Evolutionary conservation across 345 rosid genomes (phyloP).

Genomic region (Triadica sebifera): DNA sequence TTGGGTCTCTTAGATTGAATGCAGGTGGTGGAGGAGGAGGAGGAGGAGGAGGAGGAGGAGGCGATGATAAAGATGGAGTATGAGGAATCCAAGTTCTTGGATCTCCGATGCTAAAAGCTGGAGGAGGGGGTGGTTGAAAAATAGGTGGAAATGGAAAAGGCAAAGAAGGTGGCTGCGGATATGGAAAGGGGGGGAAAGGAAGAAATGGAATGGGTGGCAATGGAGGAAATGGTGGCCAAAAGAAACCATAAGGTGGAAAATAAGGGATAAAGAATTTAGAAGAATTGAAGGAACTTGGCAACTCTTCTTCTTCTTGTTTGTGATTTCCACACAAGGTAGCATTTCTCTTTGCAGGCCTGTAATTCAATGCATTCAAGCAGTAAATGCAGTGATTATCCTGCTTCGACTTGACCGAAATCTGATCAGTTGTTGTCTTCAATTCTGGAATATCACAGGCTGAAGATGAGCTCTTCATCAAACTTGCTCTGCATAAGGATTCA

Average conservation of each 20-base stretch:
- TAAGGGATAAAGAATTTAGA: constrained; percentile 63
- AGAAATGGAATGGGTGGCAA: constrained; percentile 22
- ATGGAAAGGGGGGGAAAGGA: constrained; percentile 8
- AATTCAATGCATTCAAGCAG: constrained; percentile 73
- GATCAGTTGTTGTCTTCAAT: constrained; percentile 48
- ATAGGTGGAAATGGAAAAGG: constrained; percentile 37
- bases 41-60: too few species aligned
- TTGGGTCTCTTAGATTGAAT: constrained; percentile 37
- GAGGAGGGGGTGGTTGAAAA: constrained; percentile 45
- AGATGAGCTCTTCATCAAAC: constrained; percentile 42
- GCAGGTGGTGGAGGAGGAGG: constrained; percentile 40
- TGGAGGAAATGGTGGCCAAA: constrained; percentile 44
- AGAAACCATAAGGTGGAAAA: constrained; percentile 51
- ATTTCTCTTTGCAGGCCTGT: constrained; percentile 56
- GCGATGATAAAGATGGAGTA: constrained; percentile 37
- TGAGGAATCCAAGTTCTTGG: constrained; percentile 70
- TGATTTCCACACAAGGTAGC: constrained; percentile 45
- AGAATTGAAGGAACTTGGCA: constrained; percentile 32
- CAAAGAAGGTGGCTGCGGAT: constrained; percentile 13
- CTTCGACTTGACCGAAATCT: constrained; percentile 70
- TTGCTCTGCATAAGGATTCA: constrained; percentile 53
- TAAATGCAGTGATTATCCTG: constrained; percentile 76
- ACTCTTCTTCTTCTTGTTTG: constrained; percentile 21
- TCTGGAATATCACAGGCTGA: constrained; percentile 53
- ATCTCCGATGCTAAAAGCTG: constrained; percentile 49